Base-by-base conservation (phyloP, 257 asterid species). In the Nicotiana knightiana region DNA sequence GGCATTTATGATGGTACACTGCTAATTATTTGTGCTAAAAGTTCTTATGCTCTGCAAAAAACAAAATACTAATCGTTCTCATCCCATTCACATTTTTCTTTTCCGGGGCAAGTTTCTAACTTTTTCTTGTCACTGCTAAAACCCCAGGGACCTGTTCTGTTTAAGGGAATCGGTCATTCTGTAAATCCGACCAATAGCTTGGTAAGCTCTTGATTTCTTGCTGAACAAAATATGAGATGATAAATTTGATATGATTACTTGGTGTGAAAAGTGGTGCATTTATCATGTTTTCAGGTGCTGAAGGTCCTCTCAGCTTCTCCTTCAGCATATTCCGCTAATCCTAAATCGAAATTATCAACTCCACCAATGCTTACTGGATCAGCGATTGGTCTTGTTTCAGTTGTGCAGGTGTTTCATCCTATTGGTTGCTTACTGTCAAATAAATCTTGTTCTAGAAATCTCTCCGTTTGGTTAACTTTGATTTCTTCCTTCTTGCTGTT, bases 261-360 rank as follows among this genome's bases (percentile, higher is more conserved):
- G 67, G n/a, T 67, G 8, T 53, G 30, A 48, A 15, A 54, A 66
- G 5, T 53, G 62, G 80, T 80, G 64, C 83, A 77, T 82, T 24
- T 24, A 48, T 82, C 61, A 65, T 63, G 61, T 68, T 71, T 86
- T 77, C 83, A 93, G 96, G 93, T 88, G 82, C 65, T 90, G 85
- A 92, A 91, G 86, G 95, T 90, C 77, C 94, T 95, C 71, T 91
- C 98, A 81, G 93, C 98, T 82, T 95, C 98, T 53, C 89, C 93
- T 54, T 89, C 97, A 35, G 98, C 98, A 4, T 95, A 95, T 86
- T 95, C 97, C 2, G 97, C 95, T 80, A 90, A 91, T 85, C 97
- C 93, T 17, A 92, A 89, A 26, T 85, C 92, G 73, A 89, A 88
- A 91, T 82, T 93, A 81, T 88, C 95, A 78, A 88, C 80, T 83